Conservation (phyloP, 202 grass and related monocot species). For the Elaeis oleifera region DNA sequence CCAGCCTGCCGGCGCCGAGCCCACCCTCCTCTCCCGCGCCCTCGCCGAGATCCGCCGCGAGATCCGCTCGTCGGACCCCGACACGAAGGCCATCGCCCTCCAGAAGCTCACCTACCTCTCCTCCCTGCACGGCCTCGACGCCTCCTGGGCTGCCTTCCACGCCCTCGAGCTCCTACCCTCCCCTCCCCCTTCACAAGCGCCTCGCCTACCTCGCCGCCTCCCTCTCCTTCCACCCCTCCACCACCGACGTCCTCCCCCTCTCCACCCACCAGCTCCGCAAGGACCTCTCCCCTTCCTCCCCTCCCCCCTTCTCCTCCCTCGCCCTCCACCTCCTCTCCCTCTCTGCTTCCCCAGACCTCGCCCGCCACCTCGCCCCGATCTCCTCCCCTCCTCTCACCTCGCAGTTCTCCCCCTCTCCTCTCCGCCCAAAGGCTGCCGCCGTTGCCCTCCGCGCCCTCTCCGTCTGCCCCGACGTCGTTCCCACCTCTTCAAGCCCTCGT, state of each 20-base stretch:
- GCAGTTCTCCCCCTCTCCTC: slow-evolving; percentile 19
- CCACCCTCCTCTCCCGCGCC: slow-evolving; percentile 34
- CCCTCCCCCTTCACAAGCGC: slow-evolving; percentile 48
- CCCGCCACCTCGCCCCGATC: slow-evolving; percentile 45
- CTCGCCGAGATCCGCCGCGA: slow-evolving; percentile 87
- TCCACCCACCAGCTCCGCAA: slow-evolving; percentile 81
- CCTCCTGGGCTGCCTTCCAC: slow-evolving; percentile 60
- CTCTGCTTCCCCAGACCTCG: slow-evolving; percentile 44
- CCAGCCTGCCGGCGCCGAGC: slow-evolving; percentile 40
- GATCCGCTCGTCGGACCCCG: slow-evolving; percentile 60
- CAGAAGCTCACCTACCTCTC: slow-evolving; percentile 89
- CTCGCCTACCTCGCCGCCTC: slow-evolving; percentile 76
- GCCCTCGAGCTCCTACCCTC: slow-evolving; percentile 84
- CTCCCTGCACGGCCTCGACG: slow-evolving; percentile 51
- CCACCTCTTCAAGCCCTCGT: slow-evolving; percentile 84
- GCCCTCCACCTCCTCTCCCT: slow-evolving; percentile 53
- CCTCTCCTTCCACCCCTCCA: slow-evolving; percentile 64
- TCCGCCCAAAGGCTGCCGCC: slow-evolving; percentile 46
- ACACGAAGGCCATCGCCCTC: slow-evolving; percentile 56
- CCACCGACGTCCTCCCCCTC: slow-evolving; percentile 68
- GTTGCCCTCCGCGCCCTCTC: slow-evolving; percentile 52
- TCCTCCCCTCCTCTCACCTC: slow-evolving; percentile 42
- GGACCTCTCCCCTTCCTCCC: slow-evolving; percentile 48
- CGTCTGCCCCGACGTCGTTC: slow-evolving; percentile 40
- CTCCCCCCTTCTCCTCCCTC: slow-evolving; percentile 44